A percentile compares a stretch with the other conserved stretches of the same genome.
Evolutionary conservation across 768 basidiomycete genomes (phyloP).

Genomic region (Boletus sensibilis): DNA sequence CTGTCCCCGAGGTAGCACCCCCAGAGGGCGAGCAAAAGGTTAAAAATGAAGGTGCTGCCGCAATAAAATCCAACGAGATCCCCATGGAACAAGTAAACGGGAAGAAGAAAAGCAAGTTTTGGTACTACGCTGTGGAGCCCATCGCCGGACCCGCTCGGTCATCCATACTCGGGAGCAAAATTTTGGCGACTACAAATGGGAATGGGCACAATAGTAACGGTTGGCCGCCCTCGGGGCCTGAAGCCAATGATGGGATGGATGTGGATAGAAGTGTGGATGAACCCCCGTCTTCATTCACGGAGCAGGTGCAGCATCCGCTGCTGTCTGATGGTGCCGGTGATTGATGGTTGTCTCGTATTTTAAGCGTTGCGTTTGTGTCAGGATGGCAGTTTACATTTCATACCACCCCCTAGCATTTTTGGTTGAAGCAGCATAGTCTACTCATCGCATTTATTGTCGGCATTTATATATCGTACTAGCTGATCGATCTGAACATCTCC

Average conservation of each 20-base stretch:
- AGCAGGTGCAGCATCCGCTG: constrained; percentile 13
- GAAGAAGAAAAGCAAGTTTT: constrained; percentile 84
- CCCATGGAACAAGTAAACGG: constrained; percentile 76
- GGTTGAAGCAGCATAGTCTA: constrained; percentile 30
- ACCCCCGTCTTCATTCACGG: constrained; percentile 15
- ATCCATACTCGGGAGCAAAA: constrained; percentile 11
- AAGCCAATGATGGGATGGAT: constrained; percentile 18
- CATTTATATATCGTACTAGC: constrained; percentile 20
- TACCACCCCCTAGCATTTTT: constrained; percentile 33
- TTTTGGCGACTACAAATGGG: constrained; percentile 21
- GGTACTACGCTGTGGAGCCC: constrained; percentile 87
- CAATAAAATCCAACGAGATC: constrained; percentile 67
- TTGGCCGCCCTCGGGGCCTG: constrained; percentile 4
- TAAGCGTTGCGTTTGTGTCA: constrained; percentile 10
- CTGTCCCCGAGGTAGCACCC: constrained; percentile 24
- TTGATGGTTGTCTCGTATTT: constrained; percentile 5
- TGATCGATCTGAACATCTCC: not conserved
- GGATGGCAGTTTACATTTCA: constrained; percentile 20
- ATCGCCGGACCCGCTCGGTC: constrained; percentile 35
- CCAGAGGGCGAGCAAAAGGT: constrained; percentile 41
- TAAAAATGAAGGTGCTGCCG: constrained; percentile 60
- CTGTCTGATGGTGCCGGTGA: constrained; percentile 13
- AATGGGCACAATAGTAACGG: constrained; percentile 16
- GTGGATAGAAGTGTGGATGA: constrained; percentile 22
- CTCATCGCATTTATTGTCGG: constrained; percentile 26